phyloP scores from a whole-genome alignment of 768 basidiomycete species.

The Aureoboletus auriporus region DNA sequence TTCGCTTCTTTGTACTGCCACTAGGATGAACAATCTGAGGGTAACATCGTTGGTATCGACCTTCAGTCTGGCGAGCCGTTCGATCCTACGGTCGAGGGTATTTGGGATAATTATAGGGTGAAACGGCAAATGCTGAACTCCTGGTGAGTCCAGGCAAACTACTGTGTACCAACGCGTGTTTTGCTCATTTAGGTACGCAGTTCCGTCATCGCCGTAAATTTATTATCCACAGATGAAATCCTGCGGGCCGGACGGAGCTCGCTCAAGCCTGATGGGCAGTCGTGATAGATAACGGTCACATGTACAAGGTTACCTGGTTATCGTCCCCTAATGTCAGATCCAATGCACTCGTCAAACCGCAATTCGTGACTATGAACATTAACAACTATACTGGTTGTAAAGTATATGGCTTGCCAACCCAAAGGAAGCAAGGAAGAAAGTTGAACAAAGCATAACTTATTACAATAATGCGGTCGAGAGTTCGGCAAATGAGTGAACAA shows the following conservation, averaged over 20 bases:
- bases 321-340: constrained; percentile 18
- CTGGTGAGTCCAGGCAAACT: constrained; percentile 52
- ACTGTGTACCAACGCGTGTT: constrained; percentile 14
- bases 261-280: constrained; percentile 73
- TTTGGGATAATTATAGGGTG: constrained; percentile 99
- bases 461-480: constrained; percentile 14
- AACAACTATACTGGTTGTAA: constrained; percentile 27
- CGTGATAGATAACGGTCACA: constrained; percentile 32
- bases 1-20: neutral
- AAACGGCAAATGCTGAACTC: constrained; percentile 99
- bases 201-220: constrained; percentile 92
- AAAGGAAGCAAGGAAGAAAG: constrained; percentile 2
- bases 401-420: constrained; percentile 14
- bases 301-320: constrained; percentile 14
- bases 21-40: constrained; percentile 91
- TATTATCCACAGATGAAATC: constrained; percentile 95
- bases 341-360: constrained; percentile 9
- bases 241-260: constrained; percentile 85
- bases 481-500: constrained; percentile 17
- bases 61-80: constrained; percentile 92
- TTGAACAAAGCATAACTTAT: constrained; percentile 27
- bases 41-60: constrained; percentile 89
- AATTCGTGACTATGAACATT: constrained; percentile 29
- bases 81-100: constrained; percentile 91
- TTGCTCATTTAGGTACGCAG: constrained; percentile 38